Conservation (phyloP, 139 green algal species). For the Chlamydomonas schloesseri region DNA sequence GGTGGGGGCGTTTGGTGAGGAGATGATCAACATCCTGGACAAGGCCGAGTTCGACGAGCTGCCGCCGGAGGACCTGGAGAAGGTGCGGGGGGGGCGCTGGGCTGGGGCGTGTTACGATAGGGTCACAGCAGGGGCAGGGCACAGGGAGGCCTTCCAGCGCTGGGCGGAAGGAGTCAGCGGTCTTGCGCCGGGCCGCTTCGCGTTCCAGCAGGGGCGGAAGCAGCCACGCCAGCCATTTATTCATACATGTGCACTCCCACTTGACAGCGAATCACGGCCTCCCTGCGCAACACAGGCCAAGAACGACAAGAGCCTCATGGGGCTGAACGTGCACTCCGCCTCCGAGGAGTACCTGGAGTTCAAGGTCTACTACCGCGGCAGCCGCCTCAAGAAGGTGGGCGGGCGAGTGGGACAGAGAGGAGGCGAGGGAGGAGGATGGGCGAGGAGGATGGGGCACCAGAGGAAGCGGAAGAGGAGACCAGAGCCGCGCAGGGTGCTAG, state of each 20-base stretch:
- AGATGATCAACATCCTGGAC: conserved; percentile 22
- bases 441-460: no score
- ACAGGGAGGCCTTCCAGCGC: no score
- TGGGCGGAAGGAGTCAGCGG: no score
- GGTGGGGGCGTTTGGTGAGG: neutral
- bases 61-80: conserved; percentile 12
- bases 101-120: neutral
- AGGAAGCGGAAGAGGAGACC: neutral
- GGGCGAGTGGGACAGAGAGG: neutral
- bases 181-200: no score
- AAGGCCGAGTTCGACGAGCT: conserved; percentile 27
- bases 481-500: no score
- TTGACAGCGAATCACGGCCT: neutral
- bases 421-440: no score
- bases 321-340: conserved; percentile 7
- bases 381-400: conserved; percentile 1
- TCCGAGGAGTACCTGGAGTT: conserved; percentile 15
- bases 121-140: no score
- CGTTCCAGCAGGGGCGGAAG: no score
- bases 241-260: no score
- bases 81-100: neutral
- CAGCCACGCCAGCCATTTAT: no score
- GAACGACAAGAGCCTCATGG: conserved; percentile 39
- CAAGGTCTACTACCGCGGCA: conserved; percentile 20
- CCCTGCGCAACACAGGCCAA: neutral